Evolutionary conservation across 768 basidiomycete genomes (phyloP), one percentile per base, ranked within the genome.

Genomic region (Mycena belliarum): DNA sequence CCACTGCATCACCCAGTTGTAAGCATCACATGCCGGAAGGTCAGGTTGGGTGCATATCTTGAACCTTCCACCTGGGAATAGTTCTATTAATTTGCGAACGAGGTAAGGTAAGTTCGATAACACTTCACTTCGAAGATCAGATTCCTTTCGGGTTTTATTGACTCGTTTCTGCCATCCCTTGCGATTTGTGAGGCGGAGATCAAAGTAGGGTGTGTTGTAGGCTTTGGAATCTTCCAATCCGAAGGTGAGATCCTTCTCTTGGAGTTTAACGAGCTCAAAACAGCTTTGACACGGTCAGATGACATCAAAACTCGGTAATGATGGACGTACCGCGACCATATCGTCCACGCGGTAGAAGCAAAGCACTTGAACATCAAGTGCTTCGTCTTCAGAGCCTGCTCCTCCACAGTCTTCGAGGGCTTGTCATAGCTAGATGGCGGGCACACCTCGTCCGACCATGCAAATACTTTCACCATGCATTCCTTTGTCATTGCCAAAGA

Each of bases 151-250:
- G 2, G 57, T 49, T 38, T 68, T 63, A 38, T 63, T 59, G 0
- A 66, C 40, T 32, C 64, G 62, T 12, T 51, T 55, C 21, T 69
- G 70, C 67, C 67, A 70, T 1, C 67, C 67, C 35, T 71, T 70
- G 6, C 51, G 38, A 15, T 69, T 60, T 2, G 24, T 37, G 9
- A 71, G 55, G 20, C 35, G 35, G 26, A 70, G 44, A 16, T 66
- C 61, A 41, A 66, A 63, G 38, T 55, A 46, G 0, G 37, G 43
- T 9, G 51, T 48, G 15, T 59, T 59, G 45, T 52, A 43, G 2
- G 57, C 33, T 21, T 26, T 0, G 12, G 38, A 16, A 38, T 52
- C 53, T 14, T 47, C 49, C 3, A 56, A 18, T 16, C 63, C 57
- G 2, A 54, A 50, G 21, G 50, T 37, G 23, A 29, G 52, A 11